Conservation (phyloP, 805 yeast species). For the Kodamaea nitidulidarum region DNA sequence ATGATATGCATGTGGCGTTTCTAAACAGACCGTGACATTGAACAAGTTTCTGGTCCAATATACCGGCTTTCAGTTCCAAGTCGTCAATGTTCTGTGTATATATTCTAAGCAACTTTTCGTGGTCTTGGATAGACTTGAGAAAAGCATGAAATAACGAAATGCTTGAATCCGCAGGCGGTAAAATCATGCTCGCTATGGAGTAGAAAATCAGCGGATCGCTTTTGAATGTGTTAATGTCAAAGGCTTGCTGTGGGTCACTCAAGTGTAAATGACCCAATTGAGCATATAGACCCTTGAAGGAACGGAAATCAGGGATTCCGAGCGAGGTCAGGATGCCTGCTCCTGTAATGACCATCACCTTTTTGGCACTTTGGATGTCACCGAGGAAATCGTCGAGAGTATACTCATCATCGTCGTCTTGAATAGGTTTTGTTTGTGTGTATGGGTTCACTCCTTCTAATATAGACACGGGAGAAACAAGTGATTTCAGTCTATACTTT, state of each 20-base stretch:
- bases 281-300: constrained; percentile 80
- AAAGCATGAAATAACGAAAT: constrained; percentile 38
- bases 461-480: background rate
- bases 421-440: constrained; percentile 1
- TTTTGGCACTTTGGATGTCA: constrained; percentile 23
- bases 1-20: constrained; percentile 71
- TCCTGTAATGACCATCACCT: constrained; percentile 76
- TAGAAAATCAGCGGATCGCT: constrained; percentile 78
- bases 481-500: background rate
- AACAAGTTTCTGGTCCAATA: constrained; percentile 53
- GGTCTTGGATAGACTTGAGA: constrained; percentile 32
- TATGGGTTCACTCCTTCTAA: constrained; percentile 4
- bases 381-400: constrained; percentile 12
- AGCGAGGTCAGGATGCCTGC: constrained; percentile 90
- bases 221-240: constrained; percentile 66
- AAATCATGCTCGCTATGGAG: constrained; percentile 77
- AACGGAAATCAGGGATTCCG: constrained; percentile 91
- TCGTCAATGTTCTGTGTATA: constrained; percentile 46
- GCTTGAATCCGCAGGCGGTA: constrained; percentile 51
- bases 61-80: constrained; percentile 45
- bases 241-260: constrained; percentile 87
- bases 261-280: constrained; percentile 64
- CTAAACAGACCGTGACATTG: constrained; percentile 85
- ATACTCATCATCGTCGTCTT: constrained; percentile 4
- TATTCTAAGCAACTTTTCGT: constrained; percentile 36